Conservation (phyloP, 2,329 filamentous ascomycete genomes). For the Epichloe sibirici region DNA sequence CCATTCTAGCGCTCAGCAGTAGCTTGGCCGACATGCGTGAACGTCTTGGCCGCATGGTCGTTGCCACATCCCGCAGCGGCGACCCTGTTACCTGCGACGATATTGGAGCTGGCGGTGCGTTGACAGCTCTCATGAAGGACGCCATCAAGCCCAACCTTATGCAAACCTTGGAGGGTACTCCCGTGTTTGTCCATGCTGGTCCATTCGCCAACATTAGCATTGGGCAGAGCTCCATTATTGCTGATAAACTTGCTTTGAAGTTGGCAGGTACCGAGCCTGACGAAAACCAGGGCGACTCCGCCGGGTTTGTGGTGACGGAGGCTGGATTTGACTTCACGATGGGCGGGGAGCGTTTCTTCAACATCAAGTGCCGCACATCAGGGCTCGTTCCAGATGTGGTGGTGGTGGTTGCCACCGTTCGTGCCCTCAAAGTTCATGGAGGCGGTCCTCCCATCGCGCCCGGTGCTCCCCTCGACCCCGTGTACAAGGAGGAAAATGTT, state of each 20-base stretch:
- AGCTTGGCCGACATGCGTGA: conserved; percentile 81
- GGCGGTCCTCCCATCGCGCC: conserved; percentile 89
- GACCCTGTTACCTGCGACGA: conserved; percentile 95
- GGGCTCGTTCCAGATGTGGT: conserved; percentile 87
- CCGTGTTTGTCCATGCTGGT: conserved; percentile 93
- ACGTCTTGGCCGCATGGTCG: conserved; percentile 87
- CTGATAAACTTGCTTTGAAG: conserved; percentile 91
- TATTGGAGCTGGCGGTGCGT: conserved; percentile 79
- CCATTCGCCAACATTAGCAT: conserved; percentile 99
- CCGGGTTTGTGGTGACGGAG: conserved; percentile 91
- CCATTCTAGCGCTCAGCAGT: conserved; percentile 87
- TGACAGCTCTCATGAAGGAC: conserved; percentile 93
- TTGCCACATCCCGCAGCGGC: conserved; percentile 72
- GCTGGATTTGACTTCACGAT: conserved; percentile 99
- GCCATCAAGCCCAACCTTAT: conserved; percentile 98
- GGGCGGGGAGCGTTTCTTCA: conserved; percentile 99
- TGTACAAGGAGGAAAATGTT: conserved; percentile 88
- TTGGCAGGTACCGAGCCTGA: conserved; percentile 88
- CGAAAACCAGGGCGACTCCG: conserved; percentile 70
- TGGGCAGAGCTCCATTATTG: conserved; percentile 87
- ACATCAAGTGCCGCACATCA: conserved; percentile 96
- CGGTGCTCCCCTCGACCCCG: conserved; percentile 70
- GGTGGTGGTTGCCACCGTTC: conserved; percentile 88
- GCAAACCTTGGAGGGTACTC: conserved; percentile 95
- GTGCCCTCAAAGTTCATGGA: conserved; percentile 92